Conservation (phyloP, 352 stramenopile genomes). For the Globisporangium nunn region DNA sequence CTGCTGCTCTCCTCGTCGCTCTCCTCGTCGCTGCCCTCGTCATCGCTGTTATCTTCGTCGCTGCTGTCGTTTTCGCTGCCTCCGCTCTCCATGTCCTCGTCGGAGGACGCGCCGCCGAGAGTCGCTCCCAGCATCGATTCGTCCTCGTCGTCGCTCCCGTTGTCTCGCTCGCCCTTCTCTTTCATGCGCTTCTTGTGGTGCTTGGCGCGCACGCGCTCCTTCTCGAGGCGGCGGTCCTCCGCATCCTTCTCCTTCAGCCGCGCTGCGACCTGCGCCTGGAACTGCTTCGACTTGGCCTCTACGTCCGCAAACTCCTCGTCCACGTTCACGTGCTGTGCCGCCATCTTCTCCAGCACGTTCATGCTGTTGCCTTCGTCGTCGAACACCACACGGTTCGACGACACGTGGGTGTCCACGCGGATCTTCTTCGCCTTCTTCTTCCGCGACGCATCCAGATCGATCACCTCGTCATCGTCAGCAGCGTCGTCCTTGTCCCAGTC, state of each 20-base stretch:
- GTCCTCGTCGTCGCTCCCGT: constrained; percentile 30
- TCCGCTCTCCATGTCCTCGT: constrained; percentile 27
- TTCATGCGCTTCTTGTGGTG: constrained; percentile 87
- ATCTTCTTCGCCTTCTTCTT: constrained; percentile 83
- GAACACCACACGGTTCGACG: constrained; percentile 88
- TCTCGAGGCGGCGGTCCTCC: constrained; percentile 74
- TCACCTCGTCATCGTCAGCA: constrained; percentile 33
- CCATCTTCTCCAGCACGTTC: constrained; percentile 53
- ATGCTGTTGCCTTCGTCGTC: constrained; percentile 90
- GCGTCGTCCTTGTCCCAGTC: constrained; percentile 55
- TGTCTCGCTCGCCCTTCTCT: constrained; percentile 66
- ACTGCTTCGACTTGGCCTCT: constrained; percentile 53
- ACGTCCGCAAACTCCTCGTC: constrained; percentile 50
- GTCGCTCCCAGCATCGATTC: constrained; percentile 12
- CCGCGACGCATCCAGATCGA: constrained; percentile 58
- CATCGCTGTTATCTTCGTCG: constrained; percentile 11
- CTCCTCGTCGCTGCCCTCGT: constrained; percentile 10
- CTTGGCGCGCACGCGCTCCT: constrained; percentile 85
- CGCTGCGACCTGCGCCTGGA: constrained; percentile 54
- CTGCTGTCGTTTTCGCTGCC: constrained; percentile 29
- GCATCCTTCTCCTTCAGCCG: constrained; percentile 73
- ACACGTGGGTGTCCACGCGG: constrained; percentile 54
- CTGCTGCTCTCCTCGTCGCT: constrained; percentile 7
- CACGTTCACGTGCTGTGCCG: constrained; percentile 30
- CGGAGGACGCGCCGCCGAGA: constrained; percentile 24